Evolutionary conservation across 371 early-diverging fungal genomes (phyloP).

Genomic region (Rhizopus stolonifer): DNA sequence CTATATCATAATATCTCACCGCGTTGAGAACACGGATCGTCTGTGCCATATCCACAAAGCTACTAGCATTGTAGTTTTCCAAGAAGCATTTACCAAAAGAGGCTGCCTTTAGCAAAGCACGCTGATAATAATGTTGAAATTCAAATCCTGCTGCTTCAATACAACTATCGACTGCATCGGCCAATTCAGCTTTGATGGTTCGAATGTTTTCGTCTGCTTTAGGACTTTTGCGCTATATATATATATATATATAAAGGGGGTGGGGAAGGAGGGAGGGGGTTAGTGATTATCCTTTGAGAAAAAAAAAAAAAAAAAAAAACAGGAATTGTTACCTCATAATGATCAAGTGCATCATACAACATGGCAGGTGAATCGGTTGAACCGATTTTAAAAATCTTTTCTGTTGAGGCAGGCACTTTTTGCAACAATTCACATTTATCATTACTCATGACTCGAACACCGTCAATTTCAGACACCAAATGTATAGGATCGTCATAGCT

Average conservation of each 20-base stretch:
- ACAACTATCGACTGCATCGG: conserved; percentile 88
- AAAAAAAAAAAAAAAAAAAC: not conserved
- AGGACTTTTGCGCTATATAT: conserved; percentile 73
- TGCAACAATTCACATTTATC: conserved; percentile 84
- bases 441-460: conserved; percentile 85
- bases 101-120: conserved; percentile 83
- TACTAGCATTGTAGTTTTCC: conserved; percentile 78
- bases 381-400: conserved; percentile 89
- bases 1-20: conserved; percentile 80
- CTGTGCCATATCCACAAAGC: conserved; percentile 88
- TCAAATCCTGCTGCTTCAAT: conserved; percentile 95
- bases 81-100: conserved; percentile 94
- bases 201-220: conserved; percentile 95
- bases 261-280: no score
- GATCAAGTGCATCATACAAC: conserved; percentile 90
- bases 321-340: conserved; percentile 68
- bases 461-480: conserved; percentile 88
- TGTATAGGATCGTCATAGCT: conserved; percentile 77
- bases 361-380: conserved; percentile 93
- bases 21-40: conserved; percentile 86
- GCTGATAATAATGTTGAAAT: conserved; percentile 72
- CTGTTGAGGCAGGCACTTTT: conserved; percentile 83
- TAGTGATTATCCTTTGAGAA: no score
- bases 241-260: no score
- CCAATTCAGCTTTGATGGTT: conserved; percentile 75